Evolutionary conservation across 78 protist genomes (phyloP).

Genomic region (Planoprotostelium fungivorum): DNA sequence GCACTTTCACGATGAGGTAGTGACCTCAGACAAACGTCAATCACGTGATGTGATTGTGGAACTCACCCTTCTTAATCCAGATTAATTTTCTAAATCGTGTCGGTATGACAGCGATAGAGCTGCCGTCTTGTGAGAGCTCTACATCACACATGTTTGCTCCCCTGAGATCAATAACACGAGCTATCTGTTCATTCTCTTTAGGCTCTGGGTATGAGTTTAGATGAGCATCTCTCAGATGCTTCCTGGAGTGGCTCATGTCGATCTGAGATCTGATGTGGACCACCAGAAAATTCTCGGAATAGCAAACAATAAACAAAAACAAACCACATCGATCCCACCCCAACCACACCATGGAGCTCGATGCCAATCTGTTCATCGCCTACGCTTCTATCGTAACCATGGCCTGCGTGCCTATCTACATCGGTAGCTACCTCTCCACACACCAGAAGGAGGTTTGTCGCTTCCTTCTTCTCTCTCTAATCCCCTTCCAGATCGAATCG

Average conservation of each 20-base stretch:
- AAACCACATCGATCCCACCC: too few species aligned
- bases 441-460: slow-evolving; percentile 34
- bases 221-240: neutral
- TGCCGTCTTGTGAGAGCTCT: neutral
- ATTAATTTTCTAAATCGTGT: neutral
- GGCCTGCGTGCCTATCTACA: slow-evolving; percentile 65
- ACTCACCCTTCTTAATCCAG: neutral
- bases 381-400: slow-evolving; percentile 42
- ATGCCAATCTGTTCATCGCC: slow-evolving; percentile 42
- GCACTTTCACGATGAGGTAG: neutral
- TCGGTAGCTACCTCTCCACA: slow-evolving; percentile 55
- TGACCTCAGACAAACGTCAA: neutral
- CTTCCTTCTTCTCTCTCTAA: neutral
- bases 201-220: neutral
- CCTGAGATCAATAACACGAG: neutral
- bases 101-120: neutral
- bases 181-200: neutral
- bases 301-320: too few species aligned
- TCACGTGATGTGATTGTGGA: neutral
- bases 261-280: too few species aligned
- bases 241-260: neutral
- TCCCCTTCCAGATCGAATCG: slow-evolving; percentile 30
- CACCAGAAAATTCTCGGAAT: too few species aligned
- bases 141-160: neutral
- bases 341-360: slow-evolving; percentile 8